Conservation (phyloP, 768 basidiomycete genomes). For the Macrolepiota fuliginosa region DNA sequence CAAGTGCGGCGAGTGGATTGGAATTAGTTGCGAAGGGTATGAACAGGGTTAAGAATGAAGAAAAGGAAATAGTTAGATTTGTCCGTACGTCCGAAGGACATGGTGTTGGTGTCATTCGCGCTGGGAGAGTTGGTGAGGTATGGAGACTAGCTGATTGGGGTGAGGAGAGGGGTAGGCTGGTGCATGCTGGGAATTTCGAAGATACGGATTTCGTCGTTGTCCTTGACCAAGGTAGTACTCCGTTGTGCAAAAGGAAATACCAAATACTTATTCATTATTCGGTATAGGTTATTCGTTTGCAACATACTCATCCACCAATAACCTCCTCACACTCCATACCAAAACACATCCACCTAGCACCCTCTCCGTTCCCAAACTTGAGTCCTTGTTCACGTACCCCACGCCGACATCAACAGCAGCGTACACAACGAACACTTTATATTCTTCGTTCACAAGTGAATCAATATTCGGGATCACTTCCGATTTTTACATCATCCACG, state of each 20-base stretch:
- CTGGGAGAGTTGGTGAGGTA: slow-evolving; percentile 55
- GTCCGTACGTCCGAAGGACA: slow-evolving; percentile 78
- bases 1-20: slow-evolving; percentile 42
- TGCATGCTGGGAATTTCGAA: slow-evolving; percentile 49
- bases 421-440: not conserved
- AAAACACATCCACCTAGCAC: slow-evolving; percentile 32
- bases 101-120: slow-evolving; percentile 67
- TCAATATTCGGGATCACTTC: slow-evolving; percentile 65
- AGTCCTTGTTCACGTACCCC: slow-evolving; percentile 66
- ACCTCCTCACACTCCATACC: slow-evolving; percentile 61
- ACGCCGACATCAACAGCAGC: slow-evolving; percentile 28
- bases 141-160: slow-evolving; percentile 56
- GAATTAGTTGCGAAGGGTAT: slow-evolving; percentile 37
- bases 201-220: slow-evolving; percentile 68
- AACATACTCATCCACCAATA: slow-evolving; percentile 50
- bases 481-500: slow-evolving; percentile 56
- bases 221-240: slow-evolving; percentile 52
- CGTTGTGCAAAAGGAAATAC: too few relatives aligned
- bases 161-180: slow-evolving; percentile 32
- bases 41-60: slow-evolving; percentile 41
- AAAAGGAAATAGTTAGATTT: slow-evolving; percentile 55
- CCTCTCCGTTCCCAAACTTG: slow-evolving; percentile 48
- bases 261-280: not conserved
- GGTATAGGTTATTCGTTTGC: slow-evolving; percentile 10
- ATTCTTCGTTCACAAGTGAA: slow-evolving; percentile 31